These are phyloP conservation scores for Zygotorulaspora florentina DNA, from an alignment of 805 yeast genomes.

Conservation along the genomic window DNA sequence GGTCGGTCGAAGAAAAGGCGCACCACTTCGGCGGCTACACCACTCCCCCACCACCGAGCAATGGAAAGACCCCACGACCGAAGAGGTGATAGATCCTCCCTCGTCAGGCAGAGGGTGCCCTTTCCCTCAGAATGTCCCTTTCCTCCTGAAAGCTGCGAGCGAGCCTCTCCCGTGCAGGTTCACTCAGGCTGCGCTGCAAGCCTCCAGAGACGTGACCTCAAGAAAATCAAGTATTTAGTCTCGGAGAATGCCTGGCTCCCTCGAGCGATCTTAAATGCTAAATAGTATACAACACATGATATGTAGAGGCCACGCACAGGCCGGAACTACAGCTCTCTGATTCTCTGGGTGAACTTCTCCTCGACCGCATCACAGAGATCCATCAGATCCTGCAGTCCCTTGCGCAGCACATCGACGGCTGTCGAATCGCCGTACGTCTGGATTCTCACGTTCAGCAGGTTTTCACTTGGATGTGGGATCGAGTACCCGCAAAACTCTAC, in stretches of 20 bases:
- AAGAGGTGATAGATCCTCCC: too few relatives aligned
- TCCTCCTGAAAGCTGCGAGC: too few relatives aligned
- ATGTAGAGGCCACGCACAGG: background rate
- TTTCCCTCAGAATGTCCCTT: too few relatives aligned
- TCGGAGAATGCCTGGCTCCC: too few relatives aligned
- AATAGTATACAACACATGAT: background rate
- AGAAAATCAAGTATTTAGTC: too few relatives aligned
- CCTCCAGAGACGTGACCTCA: too few relatives aligned
- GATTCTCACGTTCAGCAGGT: constrained; percentile 81
- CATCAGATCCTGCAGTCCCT: constrained; percentile 81
- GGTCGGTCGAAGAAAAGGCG: too few relatives aligned
- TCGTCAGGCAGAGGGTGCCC: too few relatives aligned
- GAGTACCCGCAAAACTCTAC: constrained; percentile 98
- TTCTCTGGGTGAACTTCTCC: constrained; percentile 64
- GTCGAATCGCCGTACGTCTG: constrained; percentile 89
- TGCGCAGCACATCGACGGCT: constrained; percentile 88
- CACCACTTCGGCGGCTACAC: too few relatives aligned
- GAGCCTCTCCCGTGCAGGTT: too few relatives aligned
- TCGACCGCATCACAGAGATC: constrained; percentile 83
- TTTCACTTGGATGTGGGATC: constrained; percentile 96
- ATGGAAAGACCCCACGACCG: too few relatives aligned
- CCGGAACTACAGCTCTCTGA: constrained; percentile 41
- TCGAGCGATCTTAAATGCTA: background rate
- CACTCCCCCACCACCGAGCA: too few relatives aligned
- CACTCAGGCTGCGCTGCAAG: constrained; percentile 24